Conservation (phyloP, 202 grass and related monocot genomes). For the Zoysia matrella region DNA sequence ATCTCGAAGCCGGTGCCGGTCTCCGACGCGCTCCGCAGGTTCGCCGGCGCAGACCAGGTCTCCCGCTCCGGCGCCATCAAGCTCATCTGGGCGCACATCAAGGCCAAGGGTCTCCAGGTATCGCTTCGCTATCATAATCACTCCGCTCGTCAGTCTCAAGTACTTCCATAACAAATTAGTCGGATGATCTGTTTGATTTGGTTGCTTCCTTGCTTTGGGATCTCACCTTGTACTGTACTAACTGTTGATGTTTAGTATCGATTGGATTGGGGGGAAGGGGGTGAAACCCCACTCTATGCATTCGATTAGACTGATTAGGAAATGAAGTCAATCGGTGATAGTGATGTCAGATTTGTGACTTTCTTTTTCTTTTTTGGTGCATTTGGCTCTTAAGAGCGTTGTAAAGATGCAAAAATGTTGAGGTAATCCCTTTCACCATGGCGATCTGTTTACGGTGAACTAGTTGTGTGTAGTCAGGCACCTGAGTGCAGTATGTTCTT, state of each 20-base stretch:
- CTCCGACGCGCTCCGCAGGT: too few species aligned
- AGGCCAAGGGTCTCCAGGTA: slow-evolving; percentile 83
- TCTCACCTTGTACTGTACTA: background rate
- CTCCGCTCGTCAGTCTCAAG: background rate
- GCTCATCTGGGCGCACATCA: slow-evolving; percentile 87
- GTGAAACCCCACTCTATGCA: background rate
- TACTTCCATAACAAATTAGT: background rate
- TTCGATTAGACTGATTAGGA: background rate
- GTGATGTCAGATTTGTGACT: background rate
- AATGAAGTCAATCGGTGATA: background rate
- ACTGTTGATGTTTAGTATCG: background rate
- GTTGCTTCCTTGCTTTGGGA: background rate
- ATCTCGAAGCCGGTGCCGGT: background rate
- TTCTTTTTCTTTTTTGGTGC: background rate
- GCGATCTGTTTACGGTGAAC: background rate
- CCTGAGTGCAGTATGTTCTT: too few species aligned
- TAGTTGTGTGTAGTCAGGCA: too few species aligned
- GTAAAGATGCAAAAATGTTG: background rate
- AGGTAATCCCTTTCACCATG: background rate
- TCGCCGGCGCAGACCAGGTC: too few species aligned
- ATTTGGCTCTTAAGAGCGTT: background rate
- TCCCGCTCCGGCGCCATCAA: too few species aligned
- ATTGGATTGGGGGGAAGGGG: background rate
- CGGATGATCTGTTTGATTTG: background rate
- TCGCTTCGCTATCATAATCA: background rate